phyloP scores from a whole-genome alignment of 306 rosid species.

The Phaseolus lunatus region DNA sequence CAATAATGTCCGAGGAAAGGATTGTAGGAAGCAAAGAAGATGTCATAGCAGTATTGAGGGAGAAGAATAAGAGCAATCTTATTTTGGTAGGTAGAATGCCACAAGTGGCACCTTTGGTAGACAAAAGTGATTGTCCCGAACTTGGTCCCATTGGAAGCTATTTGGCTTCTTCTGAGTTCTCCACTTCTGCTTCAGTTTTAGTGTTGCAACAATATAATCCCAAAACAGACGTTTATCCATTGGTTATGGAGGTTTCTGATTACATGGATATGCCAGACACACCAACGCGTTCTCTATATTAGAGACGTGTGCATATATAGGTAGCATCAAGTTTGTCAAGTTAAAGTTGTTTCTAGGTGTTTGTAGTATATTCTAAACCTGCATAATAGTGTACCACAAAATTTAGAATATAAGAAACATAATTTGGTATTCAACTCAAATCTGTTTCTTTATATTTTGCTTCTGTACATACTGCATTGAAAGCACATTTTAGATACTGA shows the following conservation, averaged over 20 bases:
- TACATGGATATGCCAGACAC: slow-evolving; percentile 46
- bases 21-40: slow-evolving; percentile 56
- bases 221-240: slow-evolving; percentile 41
- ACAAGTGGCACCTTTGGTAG: slow-evolving; percentile 51
- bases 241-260: slow-evolving; percentile 60
- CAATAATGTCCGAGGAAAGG: slow-evolving; percentile 57
- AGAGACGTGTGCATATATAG: neutral
- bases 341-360: no score
- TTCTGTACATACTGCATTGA: no score
- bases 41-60: slow-evolving; percentile 43
- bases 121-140: slow-evolving; percentile 62
- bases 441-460: no score
- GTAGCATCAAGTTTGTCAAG: no score
- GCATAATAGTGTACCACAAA: no score
- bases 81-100: slow-evolving; percentile 64
- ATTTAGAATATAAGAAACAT: no score
- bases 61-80: slow-evolving; percentile 54
- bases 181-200: slow-evolving; percentile 56
- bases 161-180: slow-evolving; percentile 68
- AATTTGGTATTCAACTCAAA: no score
- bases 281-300: slow-evolving; percentile 16
- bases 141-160: slow-evolving; percentile 75
- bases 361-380: no score
- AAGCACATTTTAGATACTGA: no score
- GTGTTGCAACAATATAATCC: slow-evolving; percentile 67